These are phyloP conservation scores for Rosa persica DNA, from an alignment of 306 rosid species.

Conservation along the genomic window DNA sequence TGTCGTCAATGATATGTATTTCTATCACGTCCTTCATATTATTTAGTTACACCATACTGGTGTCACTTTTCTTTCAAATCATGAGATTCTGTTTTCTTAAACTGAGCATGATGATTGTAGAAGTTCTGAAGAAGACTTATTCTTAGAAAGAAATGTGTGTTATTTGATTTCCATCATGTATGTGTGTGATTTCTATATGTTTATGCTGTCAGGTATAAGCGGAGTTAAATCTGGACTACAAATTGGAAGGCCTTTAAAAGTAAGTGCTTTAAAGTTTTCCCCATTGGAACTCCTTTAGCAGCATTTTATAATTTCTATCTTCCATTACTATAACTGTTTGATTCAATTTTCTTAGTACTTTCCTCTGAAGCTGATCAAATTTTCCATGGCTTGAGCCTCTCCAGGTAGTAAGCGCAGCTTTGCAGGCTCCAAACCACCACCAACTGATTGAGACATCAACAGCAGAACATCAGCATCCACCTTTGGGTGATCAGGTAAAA, in stretches of 20 bases:
- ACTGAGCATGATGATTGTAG: not conserved
- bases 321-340: conserved; percentile 1
- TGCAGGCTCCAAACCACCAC: conserved; percentile 33
- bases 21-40: not conserved
- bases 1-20: not conserved
- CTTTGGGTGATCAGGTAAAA: conserved; percentile 32
- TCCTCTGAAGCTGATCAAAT: conserved; percentile 14
- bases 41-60: not conserved
- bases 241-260: conserved; percentile 40
- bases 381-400: conserved; percentile 15
- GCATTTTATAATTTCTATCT: conserved; percentile 3
- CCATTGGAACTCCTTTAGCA: conserved; percentile 20
- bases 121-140: no score
- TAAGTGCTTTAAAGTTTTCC: conserved; percentile 25
- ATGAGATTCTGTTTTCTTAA: not conserved
- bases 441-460: conserved; percentile 26
- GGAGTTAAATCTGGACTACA: conserved; percentile 23
- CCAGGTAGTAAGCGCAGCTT: conserved; percentile 30
- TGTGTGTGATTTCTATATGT: conserved; percentile 7
- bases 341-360: conserved; percentile 22
- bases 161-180: conserved; percentile 1
- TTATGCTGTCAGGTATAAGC: conserved; percentile 36
- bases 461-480: conserved; percentile 33
- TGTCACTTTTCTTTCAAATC: not conserved
- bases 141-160: not conserved